Evolutionary conservation across 371 early-diverging fungal species (phyloP), one percentile per base, ranked within the genome.

Genomic region (Lichtheimia ramosa): DNA sequence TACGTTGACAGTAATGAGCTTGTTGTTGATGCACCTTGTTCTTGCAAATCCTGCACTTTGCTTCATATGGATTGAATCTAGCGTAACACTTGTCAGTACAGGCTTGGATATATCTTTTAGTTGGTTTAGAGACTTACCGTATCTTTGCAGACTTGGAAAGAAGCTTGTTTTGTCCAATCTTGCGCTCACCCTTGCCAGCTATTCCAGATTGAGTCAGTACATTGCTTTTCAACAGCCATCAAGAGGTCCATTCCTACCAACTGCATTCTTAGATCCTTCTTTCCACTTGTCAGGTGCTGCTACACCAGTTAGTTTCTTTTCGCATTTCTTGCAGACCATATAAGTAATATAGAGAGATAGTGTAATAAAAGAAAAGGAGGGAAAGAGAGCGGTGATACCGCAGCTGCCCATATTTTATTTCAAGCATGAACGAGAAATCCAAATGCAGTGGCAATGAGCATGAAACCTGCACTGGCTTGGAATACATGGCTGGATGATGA

Each of bases 201-300:
- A 27, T 28, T 20, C 39, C 42, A 27, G 15, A 15, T 55, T 12
- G 5, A 56, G 23, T 25, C 13, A 25, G n/a, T n/a, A n/a, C 6
- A 16, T 28, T 24, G 34, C 25, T 23, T 41, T 48, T 51, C 23
- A 28, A 18, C 18, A 42, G 7, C 50, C 16, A 48, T 12, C 20
- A n/a, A 43, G 20, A 16, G 5, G 10, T 25, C 46, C 13, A 41
- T 25, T 24, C 24, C 63, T 82, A 74, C 82, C 74, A 34, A 59
- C 57, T 21, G 77, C 64, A 56, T 87, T 89, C 40, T 77, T 73
- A 3, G 89, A 79, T 3, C 88, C 90, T 43, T 87, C 88, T 54
- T 87, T 89, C 88, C 89, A 90, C 51, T 81, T 84, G 59, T 86
- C 85, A 7, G 87, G 85, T 48, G 83, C 81, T 43, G 84, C 82